Conservation (phyloP, 495 filamentous ascomycete genomes). For the Cercophora newfieldiana region DNA sequence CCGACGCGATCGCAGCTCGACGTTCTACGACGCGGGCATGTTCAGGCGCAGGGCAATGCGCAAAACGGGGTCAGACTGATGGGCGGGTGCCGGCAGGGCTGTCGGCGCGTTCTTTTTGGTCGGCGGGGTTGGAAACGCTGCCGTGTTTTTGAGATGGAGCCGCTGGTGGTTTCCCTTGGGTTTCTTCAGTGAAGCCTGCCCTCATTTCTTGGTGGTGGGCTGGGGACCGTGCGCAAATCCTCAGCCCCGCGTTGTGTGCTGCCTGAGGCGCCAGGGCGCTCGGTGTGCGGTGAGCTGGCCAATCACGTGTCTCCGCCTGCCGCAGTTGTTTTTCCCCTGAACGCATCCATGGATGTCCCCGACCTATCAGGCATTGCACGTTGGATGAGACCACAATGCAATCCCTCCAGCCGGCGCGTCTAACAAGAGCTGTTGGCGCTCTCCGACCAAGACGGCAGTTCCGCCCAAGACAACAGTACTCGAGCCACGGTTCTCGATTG, state of each 20-base stretch:
- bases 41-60: slow-evolving; percentile 23
- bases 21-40: slow-evolving; percentile 30
- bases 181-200: slow-evolving; percentile 25
- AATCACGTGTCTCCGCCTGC: slow-evolving; percentile 7
- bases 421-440: no score
- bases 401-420: no score
- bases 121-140: not conserved
- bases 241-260: slow-evolving; percentile 21
- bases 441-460: no score
- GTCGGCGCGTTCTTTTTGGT: not conserved
- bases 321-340: not conserved
- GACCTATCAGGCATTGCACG: no score
- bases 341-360: no score
- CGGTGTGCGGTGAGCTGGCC: not conserved
- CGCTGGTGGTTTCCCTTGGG: slow-evolving; percentile 6
- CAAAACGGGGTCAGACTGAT: not conserved
- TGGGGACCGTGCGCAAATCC: slow-evolving; percentile 22
- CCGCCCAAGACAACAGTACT: no score
- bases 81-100: not conserved
- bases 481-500: no score
- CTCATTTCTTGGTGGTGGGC: slow-evolving; percentile 28
- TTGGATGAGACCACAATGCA: no score
- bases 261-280: slow-evolving; percentile 7
- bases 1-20: slow-evolving; percentile 26
- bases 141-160: not conserved